Evolutionary conservation across 345 rosid species (phyloP).

Genomic region (Angophora floribunda): DNA sequence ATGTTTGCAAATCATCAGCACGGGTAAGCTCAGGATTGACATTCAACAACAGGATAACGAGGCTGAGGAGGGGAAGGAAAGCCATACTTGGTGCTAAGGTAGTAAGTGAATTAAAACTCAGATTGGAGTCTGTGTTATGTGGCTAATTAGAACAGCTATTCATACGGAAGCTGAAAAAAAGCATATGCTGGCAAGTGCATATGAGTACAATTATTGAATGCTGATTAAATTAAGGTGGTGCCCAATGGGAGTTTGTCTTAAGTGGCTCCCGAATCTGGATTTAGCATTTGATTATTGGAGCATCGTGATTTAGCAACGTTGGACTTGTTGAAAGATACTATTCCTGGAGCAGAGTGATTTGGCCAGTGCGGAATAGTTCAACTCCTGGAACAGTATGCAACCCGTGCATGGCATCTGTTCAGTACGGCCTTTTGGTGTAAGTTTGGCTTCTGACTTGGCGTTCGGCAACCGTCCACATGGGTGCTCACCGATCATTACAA

Average conservation of each 20-base stretch:
- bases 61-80: neutral
- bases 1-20: constrained; percentile 6
- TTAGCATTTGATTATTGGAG: neutral
- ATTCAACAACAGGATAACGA: neutral
- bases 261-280: neutral
- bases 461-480: neutral
- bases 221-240: neutral
- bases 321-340: neutral
- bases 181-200: neutral
- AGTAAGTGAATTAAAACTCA: neutral
- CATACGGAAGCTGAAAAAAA: neutral
- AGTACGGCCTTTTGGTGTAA: neutral
- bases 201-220: neutral
- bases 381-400: neutral
- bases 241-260: neutral
- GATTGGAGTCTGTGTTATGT: neutral
- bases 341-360: neutral
- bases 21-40: neutral
- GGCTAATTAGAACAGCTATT: neutral
- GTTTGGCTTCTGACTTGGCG: neutral
- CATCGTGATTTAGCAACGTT: neutral
- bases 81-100: neutral
- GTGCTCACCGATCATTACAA: neutral
- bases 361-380: neutral
- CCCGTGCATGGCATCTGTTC: neutral